Percentiles rank a stretch among this genome's conserved stretches.
phyloP scores from a whole-genome alignment of 805 yeast species.

The Nakazawaea ambrosiae region DNA sequence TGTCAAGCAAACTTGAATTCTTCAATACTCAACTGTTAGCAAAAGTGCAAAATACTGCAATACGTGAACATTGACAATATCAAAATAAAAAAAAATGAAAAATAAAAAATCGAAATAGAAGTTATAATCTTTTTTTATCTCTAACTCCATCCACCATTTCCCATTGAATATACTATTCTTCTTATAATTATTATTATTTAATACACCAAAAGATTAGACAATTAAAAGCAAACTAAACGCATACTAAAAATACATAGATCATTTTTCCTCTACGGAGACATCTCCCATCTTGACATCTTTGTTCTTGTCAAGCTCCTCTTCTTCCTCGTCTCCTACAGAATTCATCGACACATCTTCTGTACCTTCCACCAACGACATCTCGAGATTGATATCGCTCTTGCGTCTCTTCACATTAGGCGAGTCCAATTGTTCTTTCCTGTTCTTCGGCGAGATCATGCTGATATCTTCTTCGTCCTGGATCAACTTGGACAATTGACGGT shows the following conservation, averaged over 20 bases:
- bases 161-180: no score
- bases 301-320: neutral
- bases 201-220: no score
- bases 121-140: no score
- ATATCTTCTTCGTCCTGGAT: neutral
- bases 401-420: slow-evolving; percentile 11
- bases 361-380: neutral
- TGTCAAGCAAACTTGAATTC: no score
- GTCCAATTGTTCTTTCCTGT: slow-evolving; percentile 5
- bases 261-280: no score
- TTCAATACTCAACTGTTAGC: neutral
- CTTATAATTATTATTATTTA: no score
- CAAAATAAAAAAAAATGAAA: no score
- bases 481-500: slow-evolving; percentile 3
- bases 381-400: slow-evolving; percentile 5
- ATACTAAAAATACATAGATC: no score
- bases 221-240: no score
- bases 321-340: slow-evolving; percentile 1
- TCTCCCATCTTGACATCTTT: slow-evolving; percentile 3
- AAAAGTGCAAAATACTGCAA: neutral
- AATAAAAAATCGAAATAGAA: neutral
- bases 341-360: slow-evolving; percentile 5
- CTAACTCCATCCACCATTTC: no score
- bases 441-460: slow-evolving; percentile 5
- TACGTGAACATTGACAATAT: no score